phyloP scores from a whole-genome alignment of 768 basidiomycete genomes.

The Psilocybe tampanensis region DNA sequence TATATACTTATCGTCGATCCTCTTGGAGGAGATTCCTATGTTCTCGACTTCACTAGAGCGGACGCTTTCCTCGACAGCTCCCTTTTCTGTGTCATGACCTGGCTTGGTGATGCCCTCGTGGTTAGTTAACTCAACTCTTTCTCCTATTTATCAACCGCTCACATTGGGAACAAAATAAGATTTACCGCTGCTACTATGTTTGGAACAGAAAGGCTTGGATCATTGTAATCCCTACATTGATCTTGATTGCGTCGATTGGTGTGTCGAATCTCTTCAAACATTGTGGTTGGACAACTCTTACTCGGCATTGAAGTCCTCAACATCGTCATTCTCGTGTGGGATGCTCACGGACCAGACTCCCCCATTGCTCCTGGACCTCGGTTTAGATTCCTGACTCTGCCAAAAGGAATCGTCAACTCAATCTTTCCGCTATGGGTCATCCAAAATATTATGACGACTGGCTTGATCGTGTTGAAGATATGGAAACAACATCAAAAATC shows the following conservation, averaged over 20 bases:
- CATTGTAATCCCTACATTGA: constrained; percentile 17
- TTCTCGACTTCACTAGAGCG: constrained; percentile 27
- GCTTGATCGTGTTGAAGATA: constrained; percentile 24
- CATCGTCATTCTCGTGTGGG: constrained; percentile 22
- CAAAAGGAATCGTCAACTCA: constrained; percentile 20
- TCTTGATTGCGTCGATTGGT: constrained; percentile 20
- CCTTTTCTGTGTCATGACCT: constrained; percentile 26
- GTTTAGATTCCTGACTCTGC: neutral
- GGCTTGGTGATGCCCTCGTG: constrained; percentile 30
- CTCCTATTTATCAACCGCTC: neutral
- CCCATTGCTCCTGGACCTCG: neutral
- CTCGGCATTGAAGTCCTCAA: too few relatives aligned
- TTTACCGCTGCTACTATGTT: constrained; percentile 29
- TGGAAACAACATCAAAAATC: constrained; percentile 24
- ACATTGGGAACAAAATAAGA: too few relatives aligned
- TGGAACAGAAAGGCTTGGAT: constrained; percentile 22
- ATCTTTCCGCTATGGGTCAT: constrained; percentile 24
- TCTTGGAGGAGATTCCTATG: constrained; percentile 18
- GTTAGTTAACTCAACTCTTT: neutral
- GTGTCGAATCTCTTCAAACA: neutral
- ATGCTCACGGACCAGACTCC: too few relatives aligned
- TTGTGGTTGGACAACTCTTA: too few relatives aligned
- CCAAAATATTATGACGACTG: constrained; percentile 26
- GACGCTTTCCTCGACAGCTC: constrained; percentile 25
- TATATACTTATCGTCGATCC: constrained; percentile 22